Evolutionary conservation across 2,329 filamentous ascomycete species (phyloP), one percentile per base, ranked within the genome.

Genomic region (Basipetospora sp.): DNA sequence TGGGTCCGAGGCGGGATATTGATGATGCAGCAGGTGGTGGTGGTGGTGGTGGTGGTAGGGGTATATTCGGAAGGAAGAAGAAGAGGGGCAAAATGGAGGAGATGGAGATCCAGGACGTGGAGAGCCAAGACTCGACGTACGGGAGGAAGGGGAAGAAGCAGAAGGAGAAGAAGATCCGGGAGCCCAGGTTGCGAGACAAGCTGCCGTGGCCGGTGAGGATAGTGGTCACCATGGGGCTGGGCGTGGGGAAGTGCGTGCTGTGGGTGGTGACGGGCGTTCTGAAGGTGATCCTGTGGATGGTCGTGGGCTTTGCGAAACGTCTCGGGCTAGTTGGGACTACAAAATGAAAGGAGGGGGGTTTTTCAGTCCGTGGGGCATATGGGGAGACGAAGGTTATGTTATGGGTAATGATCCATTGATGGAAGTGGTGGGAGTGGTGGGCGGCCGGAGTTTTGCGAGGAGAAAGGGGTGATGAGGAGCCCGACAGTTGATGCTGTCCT

Each of bases 91-190:
- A 60, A 44, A 62, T 71, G 49, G 69, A 76, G 45, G 64, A 69
- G 46, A 69, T 77, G 41, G 74, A 72, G 51, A 56, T 77, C 14
- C 31, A 34, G 27, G 74, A 79, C 45, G 52, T 79, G 4, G 74
- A 77, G 54, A 78, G 73, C 49, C 74, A 78, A 45, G 50, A 54
- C 11, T 25, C 22, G 30, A 31, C 25, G 13, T 39, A 33, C n/a
- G 36, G 28, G 6, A 39, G 25, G 36, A 33, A 27, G 25, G 5
- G 10, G 18, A 39, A 38, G 29, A 18, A 3, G 13, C 15, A 39
- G 9, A 50, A 53, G 22, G 16, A 28, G 57, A 61, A 38, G 29
- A 18, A 11, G 17, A 19, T 33, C 18, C 22, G 10, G 20, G 31
- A 9, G 20, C 19, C 11, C 8, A 33, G 4, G 54, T 58, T 25